These are phyloP conservation scores for Candida frijolesensis DNA, from an alignment of 1,139 yeast genomes.

Conservation along the genomic window DNA sequence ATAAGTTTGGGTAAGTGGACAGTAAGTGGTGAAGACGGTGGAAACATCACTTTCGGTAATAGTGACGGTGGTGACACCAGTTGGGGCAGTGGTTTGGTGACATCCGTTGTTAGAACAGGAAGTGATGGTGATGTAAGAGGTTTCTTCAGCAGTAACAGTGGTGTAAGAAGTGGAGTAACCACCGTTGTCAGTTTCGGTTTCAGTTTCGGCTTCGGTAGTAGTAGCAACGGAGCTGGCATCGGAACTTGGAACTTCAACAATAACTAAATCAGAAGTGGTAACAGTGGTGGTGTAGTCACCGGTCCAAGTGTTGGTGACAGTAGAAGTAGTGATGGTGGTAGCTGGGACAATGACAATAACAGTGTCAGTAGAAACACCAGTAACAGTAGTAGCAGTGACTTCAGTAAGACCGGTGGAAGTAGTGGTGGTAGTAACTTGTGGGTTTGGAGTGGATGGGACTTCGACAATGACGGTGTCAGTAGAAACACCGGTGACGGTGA, in stretches of 20 bases:
- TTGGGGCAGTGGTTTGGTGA: slow-evolving; percentile 5
- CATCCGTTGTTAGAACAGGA: slow-evolving; percentile 8
- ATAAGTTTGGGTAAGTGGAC: slow-evolving; percentile 11
- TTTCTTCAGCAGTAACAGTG: slow-evolving; percentile 9
- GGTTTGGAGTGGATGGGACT: slow-evolving; percentile 6
- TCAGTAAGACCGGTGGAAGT: slow-evolving; percentile 1
- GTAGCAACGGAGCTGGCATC: not conserved
- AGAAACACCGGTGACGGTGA: not conserved
- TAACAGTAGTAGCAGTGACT: slow-evolving; percentile 4
- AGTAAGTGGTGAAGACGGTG: slow-evolving; percentile 13
- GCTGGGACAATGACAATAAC: slow-evolving; percentile 3
- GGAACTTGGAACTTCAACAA: slow-evolving; percentile 6
- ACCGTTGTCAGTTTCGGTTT: not conserved
- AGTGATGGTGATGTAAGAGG: slow-evolving; percentile 8
- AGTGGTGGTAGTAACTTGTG: slow-evolving; percentile 6
- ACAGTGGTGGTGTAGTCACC: slow-evolving; percentile 2
- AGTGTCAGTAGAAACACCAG: slow-evolving; percentile 3
- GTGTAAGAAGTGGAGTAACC: slow-evolving; percentile 3
- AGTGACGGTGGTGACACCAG: slow-evolving; percentile 12
- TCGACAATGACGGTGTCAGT: slow-evolving; percentile 8
- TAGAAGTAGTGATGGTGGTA: not conserved
- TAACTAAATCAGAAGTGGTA: not conserved
- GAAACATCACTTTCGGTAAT: slow-evolving; percentile 6
- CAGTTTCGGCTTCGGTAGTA: not conserved
- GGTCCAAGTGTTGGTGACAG: slow-evolving; percentile 7